These are phyloP conservation scores for Lagenaria siceraria DNA, from an alignment of 306 rosid species.

Conservation along the genomic window DNA sequence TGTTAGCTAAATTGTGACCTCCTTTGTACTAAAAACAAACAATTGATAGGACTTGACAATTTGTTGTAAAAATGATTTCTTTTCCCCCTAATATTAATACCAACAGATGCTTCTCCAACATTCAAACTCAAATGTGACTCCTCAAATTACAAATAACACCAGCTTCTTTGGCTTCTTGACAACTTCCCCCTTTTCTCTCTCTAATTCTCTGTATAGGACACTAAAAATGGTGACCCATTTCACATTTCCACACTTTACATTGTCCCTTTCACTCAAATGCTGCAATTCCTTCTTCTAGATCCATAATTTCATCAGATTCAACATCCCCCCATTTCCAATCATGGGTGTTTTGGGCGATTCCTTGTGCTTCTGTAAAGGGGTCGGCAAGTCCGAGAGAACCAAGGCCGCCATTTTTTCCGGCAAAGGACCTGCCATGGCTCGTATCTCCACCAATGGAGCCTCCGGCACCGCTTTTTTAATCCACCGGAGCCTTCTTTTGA, in stretches of 20 bases:
- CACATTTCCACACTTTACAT: background rate
- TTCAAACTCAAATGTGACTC: no score
- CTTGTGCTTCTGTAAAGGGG: constrained; percentile 96
- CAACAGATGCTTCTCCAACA: no score
- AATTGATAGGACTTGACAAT: no score
- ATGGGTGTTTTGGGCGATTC: constrained; percentile 83
- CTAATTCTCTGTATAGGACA: background rate
- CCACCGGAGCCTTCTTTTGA: constrained; percentile 77
- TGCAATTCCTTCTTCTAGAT: constrained; percentile 21
- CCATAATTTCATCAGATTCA: constrained; percentile 7
- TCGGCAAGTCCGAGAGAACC: constrained; percentile 75
- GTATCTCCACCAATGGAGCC: constrained; percentile 34
- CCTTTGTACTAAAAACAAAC: no score
- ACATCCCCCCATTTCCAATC: background rate
- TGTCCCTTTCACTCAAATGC: background rate
- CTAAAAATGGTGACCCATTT: constrained; percentile 13
- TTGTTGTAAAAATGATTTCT: no score
- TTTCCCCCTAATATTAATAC: no score
- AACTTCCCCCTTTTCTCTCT: background rate
- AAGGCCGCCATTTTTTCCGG: constrained; percentile 62
- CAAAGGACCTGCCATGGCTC: constrained; percentile 59
- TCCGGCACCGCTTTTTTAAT: constrained; percentile 63
- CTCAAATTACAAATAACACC: no score
- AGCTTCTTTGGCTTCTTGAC: no score
- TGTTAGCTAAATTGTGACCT: no score